Evolutionary conservation across 352 stramenopile species (phyloP).

Genomic region (Globisporangium ultimum): DNA sequence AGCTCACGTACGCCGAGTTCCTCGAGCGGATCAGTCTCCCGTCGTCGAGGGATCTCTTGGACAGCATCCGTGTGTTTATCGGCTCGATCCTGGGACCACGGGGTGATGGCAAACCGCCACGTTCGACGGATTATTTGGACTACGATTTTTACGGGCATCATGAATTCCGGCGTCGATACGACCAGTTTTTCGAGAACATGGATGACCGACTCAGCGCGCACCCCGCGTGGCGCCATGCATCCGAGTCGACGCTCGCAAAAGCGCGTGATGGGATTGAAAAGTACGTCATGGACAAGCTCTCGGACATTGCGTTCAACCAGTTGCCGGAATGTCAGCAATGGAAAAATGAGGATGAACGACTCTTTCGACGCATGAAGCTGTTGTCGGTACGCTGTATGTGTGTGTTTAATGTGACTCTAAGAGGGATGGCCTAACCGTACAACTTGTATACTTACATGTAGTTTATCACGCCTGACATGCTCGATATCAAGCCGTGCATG

Average conservation of each 20-base stretch:
- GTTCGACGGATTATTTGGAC: constrained; percentile 66
- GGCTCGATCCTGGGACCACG: constrained; percentile 74
- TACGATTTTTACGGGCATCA: constrained; percentile 81
- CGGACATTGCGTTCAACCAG: constrained; percentile 73
- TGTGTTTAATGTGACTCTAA: background rate
- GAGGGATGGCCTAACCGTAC: no score
- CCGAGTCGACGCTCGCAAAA: constrained; percentile 54
- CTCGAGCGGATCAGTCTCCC: constrained; percentile 69
- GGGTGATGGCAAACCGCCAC: constrained; percentile 64
- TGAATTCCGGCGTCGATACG: constrained; percentile 61
- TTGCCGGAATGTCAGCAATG: constrained; percentile 58
- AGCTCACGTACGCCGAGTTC: constrained; percentile 78
- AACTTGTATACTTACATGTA: constrained; percentile 6
- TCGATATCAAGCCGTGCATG: constrained; percentile 90
- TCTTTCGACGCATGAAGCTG: constrained; percentile 77
- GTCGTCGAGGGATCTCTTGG: constrained; percentile 65
- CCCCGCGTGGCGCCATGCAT: constrained; percentile 58
- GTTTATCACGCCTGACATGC: constrained; percentile 84
- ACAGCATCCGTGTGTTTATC: constrained; percentile 74
- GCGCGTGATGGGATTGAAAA: constrained; percentile 88
- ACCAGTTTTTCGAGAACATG: constrained; percentile 73
- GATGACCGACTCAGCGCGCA: constrained; percentile 56
- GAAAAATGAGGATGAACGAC: constrained; percentile 68
- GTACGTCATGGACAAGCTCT: constrained; percentile 90
- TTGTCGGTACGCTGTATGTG: constrained; percentile 60